Percentiles rank a stretch among this genome's conserved stretches.
Conservation (phyloP, 345 rosid genomes). For the Salix viminalis region DNA sequence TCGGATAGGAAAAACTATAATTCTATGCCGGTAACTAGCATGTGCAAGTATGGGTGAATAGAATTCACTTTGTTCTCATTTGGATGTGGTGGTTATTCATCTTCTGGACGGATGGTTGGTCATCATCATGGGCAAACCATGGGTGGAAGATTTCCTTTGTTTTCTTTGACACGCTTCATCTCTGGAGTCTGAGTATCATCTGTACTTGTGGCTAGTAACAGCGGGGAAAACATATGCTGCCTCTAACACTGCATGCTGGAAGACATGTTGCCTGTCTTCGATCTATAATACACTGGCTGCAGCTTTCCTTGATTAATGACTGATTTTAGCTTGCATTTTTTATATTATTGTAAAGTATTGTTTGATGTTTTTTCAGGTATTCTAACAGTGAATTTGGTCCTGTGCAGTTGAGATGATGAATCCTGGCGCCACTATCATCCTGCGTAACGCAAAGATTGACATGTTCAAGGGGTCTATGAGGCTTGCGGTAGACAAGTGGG, state of each 20-base stretch:
- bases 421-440: slow-evolving; percentile 59
- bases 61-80: not conserved
- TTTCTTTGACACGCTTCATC: too few relatives aligned
- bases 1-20: not conserved
- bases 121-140: not conserved
- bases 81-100: not conserved
- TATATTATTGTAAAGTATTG: not conserved
- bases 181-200: not conserved
- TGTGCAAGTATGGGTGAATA: not conserved
- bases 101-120: not conserved
- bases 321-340: not conserved
- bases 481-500: slow-evolving; percentile 98
- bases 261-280: not conserved
- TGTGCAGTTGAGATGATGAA: slow-evolving; percentile 70
- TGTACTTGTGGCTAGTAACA: not conserved
- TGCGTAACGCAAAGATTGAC: slow-evolving; percentile 89
- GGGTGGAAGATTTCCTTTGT: too few relatives aligned
- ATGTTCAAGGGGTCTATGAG: slow-evolving; percentile 99
- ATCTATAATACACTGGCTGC: not conserved
- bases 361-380: not conserved
- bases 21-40: not conserved
- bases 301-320: not conserved
- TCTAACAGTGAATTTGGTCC: not conserved
- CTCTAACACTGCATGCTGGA: too few relatives aligned
- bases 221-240: not conserved